Evolutionary conservation across 169 alveolate genomes (phyloP).

Genomic region (Besnoitia besnoiti): DNA sequence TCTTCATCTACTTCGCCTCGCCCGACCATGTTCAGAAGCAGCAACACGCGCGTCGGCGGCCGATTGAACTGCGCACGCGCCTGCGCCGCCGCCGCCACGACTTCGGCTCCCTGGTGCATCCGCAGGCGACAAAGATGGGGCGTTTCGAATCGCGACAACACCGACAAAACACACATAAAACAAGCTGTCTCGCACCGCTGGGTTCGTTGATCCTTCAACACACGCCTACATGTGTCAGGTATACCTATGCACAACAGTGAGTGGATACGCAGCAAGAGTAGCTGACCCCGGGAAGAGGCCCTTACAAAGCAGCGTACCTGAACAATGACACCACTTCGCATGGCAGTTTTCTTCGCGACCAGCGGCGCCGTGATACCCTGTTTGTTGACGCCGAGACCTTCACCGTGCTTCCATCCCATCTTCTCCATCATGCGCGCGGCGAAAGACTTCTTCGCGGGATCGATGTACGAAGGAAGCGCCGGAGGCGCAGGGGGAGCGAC

Average conservation of each 20-base stretch:
- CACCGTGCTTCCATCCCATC: slow-evolving; percentile 91
- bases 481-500: slow-evolving; percentile 67
- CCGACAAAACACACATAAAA: too few relatives aligned
- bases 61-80: slow-evolving; percentile 65
- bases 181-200: too few relatives aligned
- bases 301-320: too few relatives aligned
- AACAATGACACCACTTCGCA: slow-evolving; percentile 86
- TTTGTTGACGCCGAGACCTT: slow-evolving; percentile 85
- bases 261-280: too few relatives aligned
- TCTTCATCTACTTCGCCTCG: slow-evolving; percentile 77
- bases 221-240: too few relatives aligned
- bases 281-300: too few relatives aligned
- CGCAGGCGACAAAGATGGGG: too few relatives aligned
- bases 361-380: slow-evolving; percentile 89
- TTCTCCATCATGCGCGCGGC: slow-evolving; percentile 89
- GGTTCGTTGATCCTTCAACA: too few relatives aligned
- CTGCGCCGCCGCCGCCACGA: slow-evolving; percentile 46
- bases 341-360: slow-evolving; percentile 81
- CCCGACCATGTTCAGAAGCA: slow-evolving; percentile 75
- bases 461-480: slow-evolving; percentile 67
- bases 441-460: slow-evolving; percentile 77
- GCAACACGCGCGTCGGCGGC: slow-evolving; percentile 68
- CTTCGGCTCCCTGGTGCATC: slow-evolving; percentile 42
- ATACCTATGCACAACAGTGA: too few relatives aligned
- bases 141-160: too few relatives aligned